Percentiles rank a stretch among this genome's conserved stretches.
Evolutionary conservation across 2,329 filamentous ascomycete genomes (phyloP).

Genomic region (Coleophoma cylindrospora): DNA sequence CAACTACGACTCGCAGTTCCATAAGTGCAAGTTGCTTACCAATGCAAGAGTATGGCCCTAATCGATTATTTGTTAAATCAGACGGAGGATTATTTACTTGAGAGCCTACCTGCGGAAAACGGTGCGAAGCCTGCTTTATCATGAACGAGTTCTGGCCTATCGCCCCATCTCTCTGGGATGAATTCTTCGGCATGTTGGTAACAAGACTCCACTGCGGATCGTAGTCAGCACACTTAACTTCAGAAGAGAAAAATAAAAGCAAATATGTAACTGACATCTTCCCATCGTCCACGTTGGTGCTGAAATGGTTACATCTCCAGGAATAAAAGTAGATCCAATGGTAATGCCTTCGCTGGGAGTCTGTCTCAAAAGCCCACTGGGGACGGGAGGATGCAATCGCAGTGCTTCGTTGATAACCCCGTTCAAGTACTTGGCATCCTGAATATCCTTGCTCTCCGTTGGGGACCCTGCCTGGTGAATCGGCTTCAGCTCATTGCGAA

Average conservation of each 20-base stretch:
- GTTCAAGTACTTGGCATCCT: constrained; percentile 21
- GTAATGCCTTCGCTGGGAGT: constrained; percentile 33
- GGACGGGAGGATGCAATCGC: constrained; percentile 30
- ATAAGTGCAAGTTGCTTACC: constrained; percentile 15
- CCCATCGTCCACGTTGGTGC: constrained; percentile 8
- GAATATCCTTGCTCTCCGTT: constrained; percentile 4
- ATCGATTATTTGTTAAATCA: too few species aligned
- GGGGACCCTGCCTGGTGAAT: background rate
- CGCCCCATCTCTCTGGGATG: constrained; percentile 17
- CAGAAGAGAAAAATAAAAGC: too few species aligned
- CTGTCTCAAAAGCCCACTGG: constrained; percentile 27
- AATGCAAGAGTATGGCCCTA: constrained; percentile 12
- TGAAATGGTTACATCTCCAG: constrained; percentile 8
- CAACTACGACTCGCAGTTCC: constrained; percentile 12
- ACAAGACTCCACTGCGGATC: constrained; percentile 2
- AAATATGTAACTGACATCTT: constrained; percentile 9
- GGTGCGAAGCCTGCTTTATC: constrained; percentile 21
- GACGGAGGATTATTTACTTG: too few species aligned
- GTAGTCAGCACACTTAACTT: background rate
- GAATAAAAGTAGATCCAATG: constrained; percentile 12
- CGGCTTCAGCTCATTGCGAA: constrained; percentile 1
- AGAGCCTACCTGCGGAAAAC: constrained; percentile 20
- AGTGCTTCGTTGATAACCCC: constrained; percentile 33
- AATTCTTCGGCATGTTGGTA: constrained; percentile 9
- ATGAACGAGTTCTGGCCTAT: constrained; percentile 12